Percentiles rank a stretch among this genome's conserved stretches.
Conservation (phyloP, 495 filamentous ascomycete species). For the Cercophora samala region DNA sequence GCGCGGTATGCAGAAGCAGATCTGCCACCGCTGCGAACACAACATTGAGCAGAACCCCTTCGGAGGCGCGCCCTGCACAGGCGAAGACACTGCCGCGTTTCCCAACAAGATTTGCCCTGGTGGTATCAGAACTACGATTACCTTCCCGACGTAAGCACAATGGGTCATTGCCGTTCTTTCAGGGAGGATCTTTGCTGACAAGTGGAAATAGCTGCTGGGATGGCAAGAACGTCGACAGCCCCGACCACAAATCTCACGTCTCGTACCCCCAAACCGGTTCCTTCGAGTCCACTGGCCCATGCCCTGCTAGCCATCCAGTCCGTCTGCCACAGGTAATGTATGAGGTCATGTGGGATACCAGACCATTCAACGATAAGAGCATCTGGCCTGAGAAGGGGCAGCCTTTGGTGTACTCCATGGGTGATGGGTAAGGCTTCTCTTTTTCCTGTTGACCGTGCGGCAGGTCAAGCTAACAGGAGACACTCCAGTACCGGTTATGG, state of each 20-base stretch:
- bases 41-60: slow-evolving; percentile 49
- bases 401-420: slow-evolving; percentile 49
- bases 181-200: neutral
- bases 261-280: slow-evolving; percentile 43
- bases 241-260: slow-evolving; percentile 51
- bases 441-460: neutral
- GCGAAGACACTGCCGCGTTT: slow-evolving; percentile 44
- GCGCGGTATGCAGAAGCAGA: slow-evolving; percentile 35
- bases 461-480: neutral
- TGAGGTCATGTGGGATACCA: slow-evolving; percentile 50
- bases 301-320: slow-evolving; percentile 47
- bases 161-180: too few relatives aligned
- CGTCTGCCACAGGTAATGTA: slow-evolving; percentile 50
- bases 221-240: slow-evolving; percentile 51
- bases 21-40: slow-evolving; percentile 49
- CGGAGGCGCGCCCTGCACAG: slow-evolving; percentile 51
- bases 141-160: slow-evolving; percentile 41
- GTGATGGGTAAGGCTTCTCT: slow-evolving; percentile 36
- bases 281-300: slow-evolving; percentile 39
- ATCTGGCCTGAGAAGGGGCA: slow-evolving; percentile 46
- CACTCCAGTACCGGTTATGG: slow-evolving; percentile 37
- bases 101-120: slow-evolving; percentile 43
- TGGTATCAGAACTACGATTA: slow-evolving; percentile 49
- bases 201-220: slow-evolving; percentile 45
- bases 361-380: slow-evolving; percentile 41